Conservation (phyloP, 495 filamentous ascomycete species). For the Paragyromitra xinjiangensis region DNA sequence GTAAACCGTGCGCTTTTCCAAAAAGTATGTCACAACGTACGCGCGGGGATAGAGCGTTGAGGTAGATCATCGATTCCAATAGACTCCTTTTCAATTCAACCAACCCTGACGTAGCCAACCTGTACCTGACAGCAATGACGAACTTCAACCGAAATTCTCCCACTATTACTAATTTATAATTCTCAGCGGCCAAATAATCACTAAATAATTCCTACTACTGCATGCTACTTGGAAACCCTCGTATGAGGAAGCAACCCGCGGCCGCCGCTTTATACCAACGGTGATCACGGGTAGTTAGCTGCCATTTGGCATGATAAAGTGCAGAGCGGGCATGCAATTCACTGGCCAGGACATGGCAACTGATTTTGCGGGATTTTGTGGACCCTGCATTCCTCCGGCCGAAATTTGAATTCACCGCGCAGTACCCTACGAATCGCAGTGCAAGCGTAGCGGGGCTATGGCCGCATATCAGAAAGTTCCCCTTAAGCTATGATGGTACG, state of each 20-base stretch:
- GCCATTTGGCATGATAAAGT: constrained; percentile 31
- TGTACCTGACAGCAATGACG: constrained; percentile 35
- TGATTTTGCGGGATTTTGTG: constrained; percentile 48
- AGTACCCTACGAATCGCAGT: constrained; percentile 16
- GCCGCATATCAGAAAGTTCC: not conserved
- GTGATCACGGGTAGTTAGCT: constrained; percentile 12
- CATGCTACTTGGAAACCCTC: not conserved
- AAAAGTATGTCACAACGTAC: constrained; percentile 22
- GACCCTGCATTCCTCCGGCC: constrained; percentile 38
- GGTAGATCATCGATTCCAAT: constrained; percentile 35
- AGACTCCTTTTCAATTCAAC: constrained; percentile 39
- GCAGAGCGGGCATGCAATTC: constrained; percentile 38
- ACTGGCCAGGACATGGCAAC: constrained; percentile 26
- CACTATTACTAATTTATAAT: constrained; percentile 13
- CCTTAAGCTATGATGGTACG: constrained; percentile 7
- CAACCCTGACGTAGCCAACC: constrained; percentile 39
- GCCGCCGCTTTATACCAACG: constrained; percentile 20
- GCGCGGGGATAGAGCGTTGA: constrained; percentile 34
- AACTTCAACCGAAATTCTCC: not conserved
- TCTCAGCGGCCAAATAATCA: constrained; percentile 17
- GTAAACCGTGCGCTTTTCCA: constrained; percentile 1
- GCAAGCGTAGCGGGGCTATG: not conserved
- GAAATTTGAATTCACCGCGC: constrained; percentile 22
- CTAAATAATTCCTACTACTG: not conserved
- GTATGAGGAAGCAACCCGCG: constrained; percentile 25